Evolutionary conservation across 306 rosid species (phyloP).

Genomic region (Benincasa hispida): DNA sequence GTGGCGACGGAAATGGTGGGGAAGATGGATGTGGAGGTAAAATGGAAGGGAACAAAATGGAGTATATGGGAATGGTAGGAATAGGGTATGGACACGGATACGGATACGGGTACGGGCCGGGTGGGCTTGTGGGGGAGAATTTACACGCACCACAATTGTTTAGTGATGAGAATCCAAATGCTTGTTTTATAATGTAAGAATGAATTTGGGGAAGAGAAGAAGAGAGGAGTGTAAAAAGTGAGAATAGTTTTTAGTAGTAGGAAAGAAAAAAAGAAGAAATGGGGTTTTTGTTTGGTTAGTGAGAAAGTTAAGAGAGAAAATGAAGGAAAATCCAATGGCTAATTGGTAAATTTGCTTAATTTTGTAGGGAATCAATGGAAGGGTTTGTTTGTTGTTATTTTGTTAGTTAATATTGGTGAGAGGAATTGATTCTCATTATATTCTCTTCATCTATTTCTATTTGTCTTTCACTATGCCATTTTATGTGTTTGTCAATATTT

Average conservation of each 20-base stretch:
- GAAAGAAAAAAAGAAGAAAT: neutral
- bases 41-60: conserved; percentile 20
- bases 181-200: conserved; percentile 62
- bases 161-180: conserved; percentile 85
- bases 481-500: neutral
- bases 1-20: neutral
- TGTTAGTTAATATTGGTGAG: neutral
- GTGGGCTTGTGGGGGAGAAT: conserved; percentile 21
- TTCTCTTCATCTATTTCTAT: neutral
- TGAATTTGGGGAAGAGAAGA: no score
- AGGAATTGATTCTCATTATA: neutral
- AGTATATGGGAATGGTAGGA: conserved; percentile 1
- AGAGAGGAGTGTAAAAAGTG: neutral
- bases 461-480: neutral
- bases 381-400: neutral
- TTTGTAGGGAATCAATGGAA: neutral
- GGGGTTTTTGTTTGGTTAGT: neutral
- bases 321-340: neutral
- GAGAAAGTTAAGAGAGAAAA: neutral
- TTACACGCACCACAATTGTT: conserved; percentile 46
- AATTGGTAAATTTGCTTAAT: conserved; percentile 5
- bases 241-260: neutral
- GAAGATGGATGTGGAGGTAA: conserved; percentile 12
- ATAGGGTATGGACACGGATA: neutral
- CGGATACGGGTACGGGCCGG: conserved; percentile 21